A percentile compares a stretch with the other conserved stretches of the same genome.
These are phyloP conservation scores for Saturnispora diversa DNA, from an alignment of 805 yeast species.

Conservation along the genomic window DNA sequence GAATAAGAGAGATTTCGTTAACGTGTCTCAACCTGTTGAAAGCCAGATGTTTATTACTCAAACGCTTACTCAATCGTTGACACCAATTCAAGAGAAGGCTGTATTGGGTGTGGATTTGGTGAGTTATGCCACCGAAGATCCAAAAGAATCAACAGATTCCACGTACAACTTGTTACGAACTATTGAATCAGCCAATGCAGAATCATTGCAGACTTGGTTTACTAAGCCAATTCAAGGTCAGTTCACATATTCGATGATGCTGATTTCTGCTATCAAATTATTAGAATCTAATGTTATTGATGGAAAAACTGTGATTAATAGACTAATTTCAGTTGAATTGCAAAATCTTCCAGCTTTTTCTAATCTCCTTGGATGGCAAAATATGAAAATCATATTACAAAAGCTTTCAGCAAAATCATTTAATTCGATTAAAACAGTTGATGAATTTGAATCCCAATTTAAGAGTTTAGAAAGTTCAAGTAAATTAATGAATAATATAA, in stretches of 20 bases:
- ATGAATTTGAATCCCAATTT: slow-evolving; percentile 10
- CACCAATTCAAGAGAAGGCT: slow-evolving; percentile 14
- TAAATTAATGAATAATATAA: slow-evolving; percentile 10
- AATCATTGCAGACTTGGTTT: not conserved
- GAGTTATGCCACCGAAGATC: not conserved
- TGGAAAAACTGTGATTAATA: not conserved
- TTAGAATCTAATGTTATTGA: not conserved
- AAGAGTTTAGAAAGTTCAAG: not conserved
- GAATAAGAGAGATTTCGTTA: not conserved
- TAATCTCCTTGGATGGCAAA: slow-evolving; percentile 22
- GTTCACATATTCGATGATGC: slow-evolving; percentile 7
- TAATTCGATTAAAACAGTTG: slow-evolving; percentile 2
- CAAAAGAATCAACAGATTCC: slow-evolving; percentile 7
- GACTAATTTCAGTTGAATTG: slow-evolving; percentile 4
- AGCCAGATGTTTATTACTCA: not conserved
- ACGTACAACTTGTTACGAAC: slow-evolving; percentile 8
- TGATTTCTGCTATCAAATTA: not conserved
- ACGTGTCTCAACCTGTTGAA: not conserved
- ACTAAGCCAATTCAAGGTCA: slow-evolving; percentile 2
- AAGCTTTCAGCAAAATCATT: slow-evolving; percentile 4
- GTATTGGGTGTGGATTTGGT: slow-evolving; percentile 11
- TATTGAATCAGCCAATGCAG: slow-evolving; percentile 1
- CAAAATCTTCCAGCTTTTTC: slow-evolving; percentile 18
- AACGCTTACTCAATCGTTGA: slow-evolving; percentile 5
- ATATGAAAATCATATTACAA: slow-evolving; percentile 13